phyloP scores from a whole-genome alignment of 805 yeast species.

The Saturnispora hagleri region DNA sequence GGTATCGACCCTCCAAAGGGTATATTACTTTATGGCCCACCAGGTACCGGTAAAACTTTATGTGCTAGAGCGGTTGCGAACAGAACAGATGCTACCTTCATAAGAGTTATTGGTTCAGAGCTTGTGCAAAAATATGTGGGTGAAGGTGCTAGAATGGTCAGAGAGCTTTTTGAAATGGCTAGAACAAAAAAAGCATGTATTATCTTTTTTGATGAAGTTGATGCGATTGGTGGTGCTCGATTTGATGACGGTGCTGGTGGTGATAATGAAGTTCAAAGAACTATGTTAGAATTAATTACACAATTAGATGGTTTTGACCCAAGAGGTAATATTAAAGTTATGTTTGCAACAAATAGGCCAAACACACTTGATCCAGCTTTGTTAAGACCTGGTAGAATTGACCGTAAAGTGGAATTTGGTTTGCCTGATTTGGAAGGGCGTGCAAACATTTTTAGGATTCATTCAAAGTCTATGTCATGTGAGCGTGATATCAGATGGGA shows the following conservation, averaged over 20 bases:
- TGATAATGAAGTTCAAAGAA: slow-evolving; percentile 97
- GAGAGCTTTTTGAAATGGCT: slow-evolving; percentile 98
- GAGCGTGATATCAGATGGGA: slow-evolving; percentile 99
- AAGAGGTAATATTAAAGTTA: slow-evolving; percentile 96
- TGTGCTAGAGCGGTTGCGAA: slow-evolving; percentile 99
- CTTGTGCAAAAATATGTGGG: slow-evolving; percentile 98
- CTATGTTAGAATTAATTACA: slow-evolving; percentile 96
- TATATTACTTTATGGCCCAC: slow-evolving; percentile 91
- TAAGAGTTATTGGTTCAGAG: slow-evolving; percentile 97
- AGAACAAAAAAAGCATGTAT: slow-evolving; percentile 97
- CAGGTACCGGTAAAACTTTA: slow-evolving; percentile 96
- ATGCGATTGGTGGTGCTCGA: slow-evolving; percentile 99
- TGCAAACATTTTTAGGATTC: slow-evolving; percentile 95
- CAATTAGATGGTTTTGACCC: slow-evolving; percentile 98
- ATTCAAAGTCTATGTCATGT: slow-evolving; percentile 94
- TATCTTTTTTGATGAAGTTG: slow-evolving; percentile 95
- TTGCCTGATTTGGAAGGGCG: slow-evolving; percentile 96
- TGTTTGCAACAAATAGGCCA: slow-evolving; percentile 99
- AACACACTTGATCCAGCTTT: slow-evolving; percentile 97
- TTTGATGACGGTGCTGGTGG: slow-evolving; percentile 99
- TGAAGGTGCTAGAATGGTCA: slow-evolving; percentile 99
- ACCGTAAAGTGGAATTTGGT: slow-evolving; percentile 95
- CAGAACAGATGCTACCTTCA: slow-evolving; percentile 97
- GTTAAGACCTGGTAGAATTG: slow-evolving; percentile 97
- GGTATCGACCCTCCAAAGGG: slow-evolving; percentile 99